Percentiles rank a stretch among this genome's conserved stretches.
Evolutionary conservation across 495 filamentous ascomycete species (phyloP).

Genomic region (Daldinia grandis): DNA sequence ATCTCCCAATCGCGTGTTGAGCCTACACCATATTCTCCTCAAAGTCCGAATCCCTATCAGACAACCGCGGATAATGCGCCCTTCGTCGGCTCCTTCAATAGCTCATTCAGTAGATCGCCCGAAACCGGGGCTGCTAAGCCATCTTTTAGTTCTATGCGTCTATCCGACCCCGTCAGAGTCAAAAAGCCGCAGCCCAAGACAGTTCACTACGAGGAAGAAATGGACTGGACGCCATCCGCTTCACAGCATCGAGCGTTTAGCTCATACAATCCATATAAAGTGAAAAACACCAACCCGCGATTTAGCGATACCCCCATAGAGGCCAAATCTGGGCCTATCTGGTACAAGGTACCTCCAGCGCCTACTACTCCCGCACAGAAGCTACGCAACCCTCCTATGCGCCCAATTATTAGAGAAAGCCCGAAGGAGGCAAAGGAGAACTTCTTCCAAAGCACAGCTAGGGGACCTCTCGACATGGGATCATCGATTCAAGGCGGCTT

Average conservation of each 20-base stretch:
- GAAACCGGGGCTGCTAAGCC: conserved; percentile 14
- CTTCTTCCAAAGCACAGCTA: conserved; percentile 49
- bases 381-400: conserved; percentile 67
- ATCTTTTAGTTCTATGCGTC: conserved; percentile 24
- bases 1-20: conserved; percentile 41
- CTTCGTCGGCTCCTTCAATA: neutral
- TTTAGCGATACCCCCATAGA: conserved; percentile 65
- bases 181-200: conserved; percentile 26
- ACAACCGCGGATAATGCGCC: neutral
- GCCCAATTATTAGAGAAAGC: conserved; percentile 56
- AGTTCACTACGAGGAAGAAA: conserved; percentile 60
- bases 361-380: conserved; percentile 70
- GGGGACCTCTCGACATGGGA: conserved; percentile 31
- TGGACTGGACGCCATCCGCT: conserved; percentile 84
- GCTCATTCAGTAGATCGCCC: neutral
- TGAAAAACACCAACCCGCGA: conserved; percentile 55
- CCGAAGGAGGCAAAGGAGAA: conserved; percentile 54
- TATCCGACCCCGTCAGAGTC: conserved; percentile 28
- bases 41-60: neutral
- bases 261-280: conserved; percentile 52
- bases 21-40: conserved; percentile 16
- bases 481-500: conserved; percentile 15
- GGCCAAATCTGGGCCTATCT: conserved; percentile 55
- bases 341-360: conserved; percentile 69
- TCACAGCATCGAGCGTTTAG: conserved; percentile 61